Base-by-base conservation (phyloP, 2,329 filamentous ascomycete species). In the Arthrobotrys megalospora region DNA sequence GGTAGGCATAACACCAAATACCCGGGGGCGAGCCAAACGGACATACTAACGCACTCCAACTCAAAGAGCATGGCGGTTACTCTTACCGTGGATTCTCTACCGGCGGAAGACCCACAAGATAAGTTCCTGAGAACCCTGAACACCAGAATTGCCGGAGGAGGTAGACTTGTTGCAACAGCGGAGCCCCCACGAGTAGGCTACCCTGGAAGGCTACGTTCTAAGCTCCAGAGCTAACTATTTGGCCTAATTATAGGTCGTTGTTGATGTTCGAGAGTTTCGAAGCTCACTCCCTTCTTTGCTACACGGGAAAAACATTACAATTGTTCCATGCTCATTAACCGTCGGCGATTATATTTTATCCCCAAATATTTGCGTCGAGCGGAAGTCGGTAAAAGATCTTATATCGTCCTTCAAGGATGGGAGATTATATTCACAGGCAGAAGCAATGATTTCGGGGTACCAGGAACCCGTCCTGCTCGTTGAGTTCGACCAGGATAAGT, bases 401-500 rank as follows among this genome's bases (percentile, higher is more conserved):
- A 95, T 98, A 84, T 91, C 91, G 70, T 97, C 94, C 0, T 94
- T 99, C 85, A 91, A 91, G 81, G 94, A 97, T 83, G 96, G 96
- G 11, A 91, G 96, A 1, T 88, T 99, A 12, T 99, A 93, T 86
- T 93, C 90, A 81, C 96, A 99, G 86, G 92, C 92, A 47, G 95
- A 98, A 85, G 91, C 92, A 58, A 98, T 99, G 95, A 91, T 96
- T 76, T 90, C 93, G 83, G 91, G 98, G 85, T 99, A 99, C 88
- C 92, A 92, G 82, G 90, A 85, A 80, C 92, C 94, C 0, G 93
- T 98, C 89, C 90, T 99, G 6, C 89, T 99, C 52, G 98, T 99
- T 82, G 96, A 99, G 84, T 99, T 99, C 84, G 94, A 97, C 83
- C 92, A 97, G 83, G 95, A 97, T 86, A 97, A 97, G 84, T 95